Evolutionary conservation across 2,329 filamentous ascomycete species (phyloP).

Genomic region (Pseudonectria buxi): DNA sequence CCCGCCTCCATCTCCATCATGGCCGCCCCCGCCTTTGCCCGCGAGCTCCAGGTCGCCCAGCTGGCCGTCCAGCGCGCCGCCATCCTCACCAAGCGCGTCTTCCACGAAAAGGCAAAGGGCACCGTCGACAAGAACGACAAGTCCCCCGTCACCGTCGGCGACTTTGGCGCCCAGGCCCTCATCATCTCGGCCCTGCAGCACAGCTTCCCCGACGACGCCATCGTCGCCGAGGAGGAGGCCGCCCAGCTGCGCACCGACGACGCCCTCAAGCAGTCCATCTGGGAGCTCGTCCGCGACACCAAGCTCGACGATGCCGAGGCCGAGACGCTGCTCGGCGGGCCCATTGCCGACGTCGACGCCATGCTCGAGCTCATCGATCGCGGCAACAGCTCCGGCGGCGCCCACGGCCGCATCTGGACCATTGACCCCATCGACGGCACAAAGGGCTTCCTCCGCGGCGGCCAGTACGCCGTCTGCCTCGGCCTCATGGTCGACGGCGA

Average conservation of each 20-base stretch:
- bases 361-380: slow-evolving; percentile 63
- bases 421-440: slow-evolving; percentile 97
- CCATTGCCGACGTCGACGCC: slow-evolving; percentile 56
- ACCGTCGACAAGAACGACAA: slow-evolving; percentile 87
- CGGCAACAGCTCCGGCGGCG: slow-evolving; percentile 64
- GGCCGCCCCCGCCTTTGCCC: slow-evolving; percentile 49
- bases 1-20: slow-evolving; percentile 24
- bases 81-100: slow-evolving; percentile 47
- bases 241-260: slow-evolving; percentile 67
- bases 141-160: slow-evolving; percentile 93
- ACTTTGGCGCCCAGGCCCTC: slow-evolving; percentile 94
- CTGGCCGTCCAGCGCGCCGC: slow-evolving; percentile 77
- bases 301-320: slow-evolving; percentile 52
- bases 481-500: slow-evolving; percentile 88
- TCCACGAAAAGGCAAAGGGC: slow-evolving; percentile 83
- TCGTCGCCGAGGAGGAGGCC: slow-evolving; percentile 94
- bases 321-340: slow-evolving; percentile 63
- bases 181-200: slow-evolving; percentile 86
- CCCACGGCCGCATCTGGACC: slow-evolving; percentile 80
- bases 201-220: slow-evolving; percentile 84
- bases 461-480: slow-evolving; percentile 94
- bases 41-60: slow-evolving; percentile 76
- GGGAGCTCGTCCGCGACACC: slow-evolving; percentile 70
- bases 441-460: slow-evolving; percentile 91
- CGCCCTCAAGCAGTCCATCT: slow-evolving; percentile 62